Evolutionary conservation across 2,329 filamentous ascomycete genomes (phyloP), one percentile per base, ranked within the genome.

Genomic region (Ciborinia camelliae): DNA sequence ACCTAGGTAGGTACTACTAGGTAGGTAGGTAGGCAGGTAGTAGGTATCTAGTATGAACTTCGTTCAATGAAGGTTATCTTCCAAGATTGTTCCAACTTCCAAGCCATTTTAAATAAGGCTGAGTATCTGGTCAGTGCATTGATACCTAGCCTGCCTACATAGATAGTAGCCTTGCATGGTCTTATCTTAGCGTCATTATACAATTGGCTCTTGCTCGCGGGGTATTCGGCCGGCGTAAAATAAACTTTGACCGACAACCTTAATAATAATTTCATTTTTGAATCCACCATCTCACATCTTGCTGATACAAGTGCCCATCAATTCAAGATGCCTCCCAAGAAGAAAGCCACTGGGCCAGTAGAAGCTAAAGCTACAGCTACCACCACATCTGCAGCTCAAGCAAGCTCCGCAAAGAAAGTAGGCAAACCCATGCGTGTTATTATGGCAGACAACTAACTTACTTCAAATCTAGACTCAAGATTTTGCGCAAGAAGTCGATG

Each of bases 321-420:
- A 43, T 55, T 55, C 23, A 45, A 63, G 30, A 66, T 66, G 64
- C 59, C 64, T 45, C 64, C 64, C 28, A 66, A 66, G 30, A 66
- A 63, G 53, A 66, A 59, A 48, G 47, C 53, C 26, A 26, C 23
- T 20, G 60, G 64, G 8, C 64, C 60, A 30, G 51, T 63, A 55
- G 59, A 55, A 32, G 63, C 35, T 26, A 18, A 23, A 28, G 58
- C 37, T 51, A 26, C 37, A 47, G 51, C 41, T 20, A 57, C 23
- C 26, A 28, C 39, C 23, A n/a, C 37, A 15, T n/a, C n/a, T n/a
- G n/a, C 32, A 28, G 58, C 37, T 51, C 37, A 48, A 47, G 51
- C 41, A 26, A 57, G 30, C 26, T 37, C 39, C 23, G 28, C 37
- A 15, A 57, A 63, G 41, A 63, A 47, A 18, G 61, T 63, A 48